Evolutionary conservation across 371 early-diverging fungal species (phyloP), one percentile per base, ranked within the genome.

Genomic region (Rhizopus stolonifer): DNA sequence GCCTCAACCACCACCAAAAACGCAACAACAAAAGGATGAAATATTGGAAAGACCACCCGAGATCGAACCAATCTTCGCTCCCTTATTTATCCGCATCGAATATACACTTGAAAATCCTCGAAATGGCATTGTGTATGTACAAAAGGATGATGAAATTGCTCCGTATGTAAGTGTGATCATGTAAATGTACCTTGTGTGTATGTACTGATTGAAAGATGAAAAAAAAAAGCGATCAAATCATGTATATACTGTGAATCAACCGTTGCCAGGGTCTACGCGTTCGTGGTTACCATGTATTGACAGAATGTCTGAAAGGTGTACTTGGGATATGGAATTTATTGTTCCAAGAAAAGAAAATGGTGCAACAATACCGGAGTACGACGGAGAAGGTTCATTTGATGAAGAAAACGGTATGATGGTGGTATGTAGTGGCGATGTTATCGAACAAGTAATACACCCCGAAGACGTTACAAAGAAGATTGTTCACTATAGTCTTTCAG

Each of bases 241-340:
- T 64, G 69, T 88, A 58, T 90, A 90, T 69, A 91, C 92, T 4
- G 82, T 87, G 49, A 89, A 90, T 59, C 87, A 85, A 43, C 82
- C 86, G 17, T 60, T 82, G 9, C 87, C 90, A 24, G 89, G 91
- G 4, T 82, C 79, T 21, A 84, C 93, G 4, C 84, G 96, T 2
- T 61, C 81, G 32, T 95, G 95, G 95, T 70, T 94, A 36, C 96
- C 96, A 1, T 95, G 95, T 60, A 60, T 92, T 42, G 95, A 96
- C 61, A 70, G 77, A 17, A 58, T 83, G 6, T 79, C 84, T 11
- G 90, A 88, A 42, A 69, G 89, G 51, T 84, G 86, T 49, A 92
- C 91, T 2, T 96, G 94, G 94, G 93, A 92, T 34, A 71, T 96
- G 62, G 84, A 90, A 45, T 85, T 87, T 55, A 80, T 86, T 17